Base-by-base conservation (phyloP, 805 yeast species). In the Candida mattraensis region DNA sequence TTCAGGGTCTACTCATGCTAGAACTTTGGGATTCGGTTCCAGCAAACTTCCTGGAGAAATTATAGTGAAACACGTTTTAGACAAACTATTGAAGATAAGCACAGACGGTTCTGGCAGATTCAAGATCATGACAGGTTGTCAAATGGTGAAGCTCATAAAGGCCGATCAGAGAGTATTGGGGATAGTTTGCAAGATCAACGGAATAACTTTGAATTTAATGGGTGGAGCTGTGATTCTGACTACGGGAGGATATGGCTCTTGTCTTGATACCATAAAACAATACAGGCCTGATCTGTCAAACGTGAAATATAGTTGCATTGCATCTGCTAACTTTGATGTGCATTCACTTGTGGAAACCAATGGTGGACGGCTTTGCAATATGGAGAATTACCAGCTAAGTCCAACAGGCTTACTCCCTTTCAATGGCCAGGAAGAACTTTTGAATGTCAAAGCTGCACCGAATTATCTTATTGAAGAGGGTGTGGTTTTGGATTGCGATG, bases 191-290 rank as follows among this genome's bases (percentile, higher is more conserved):
- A 48, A 64, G 38, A 13, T 8, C 10, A 51, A 56, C 19, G 53
- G 59, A 57, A 67, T 25, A 15, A 27, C 18, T n/a, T 15, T 29
- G 24, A 15, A 35, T 3, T 20, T 63, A 23, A 22, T 69, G 14
- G 27, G 48, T 2, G 82, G 81, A 3, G 80, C 82, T 1, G 81
- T 79, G 5, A 65, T 78, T 29, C 64, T 78, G 64, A 72, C 81
- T 11, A 77, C 84, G 1, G 85, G 85, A 18, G 85, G 85, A 6
- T 79, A 71, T 49, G 82, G 83, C 3, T 80, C 81, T 3, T 79
- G 72, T 45, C 72, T 72, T 45, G 64, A 66, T 33, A 40, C 47
- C 3, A 31, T 76, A 39, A 59, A 66, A 34, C 67, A 72, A 55
- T 69, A 70, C 45, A 60, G 81, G 18, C 82, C 82, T 0, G 83